Evolutionary conservation across 495 filamentous ascomycete species (phyloP).

Genomic region (Hypoxylon lienhwacheense): DNA sequence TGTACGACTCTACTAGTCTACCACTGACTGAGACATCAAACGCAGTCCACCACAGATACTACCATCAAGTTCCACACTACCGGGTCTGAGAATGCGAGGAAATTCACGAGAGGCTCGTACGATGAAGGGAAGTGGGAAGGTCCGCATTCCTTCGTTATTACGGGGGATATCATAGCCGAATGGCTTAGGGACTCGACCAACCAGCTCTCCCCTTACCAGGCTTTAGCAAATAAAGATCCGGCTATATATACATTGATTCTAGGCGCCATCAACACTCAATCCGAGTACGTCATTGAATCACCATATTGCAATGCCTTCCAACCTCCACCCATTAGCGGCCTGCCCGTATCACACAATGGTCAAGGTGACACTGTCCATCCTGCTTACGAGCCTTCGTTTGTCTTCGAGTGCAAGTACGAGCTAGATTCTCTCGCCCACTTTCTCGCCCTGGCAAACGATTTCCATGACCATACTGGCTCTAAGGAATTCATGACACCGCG

Average conservation of each 20-base stretch:
- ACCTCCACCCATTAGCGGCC: conserved; percentile 78
- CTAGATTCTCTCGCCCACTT: conserved; percentile 94
- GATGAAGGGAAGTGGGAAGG: conserved; percentile 73
- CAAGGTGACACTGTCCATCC: conserved; percentile 86
- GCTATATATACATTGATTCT: conserved; percentile 76
- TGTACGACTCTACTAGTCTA: conserved; percentile 5
- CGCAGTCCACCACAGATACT: conserved; percentile 81
- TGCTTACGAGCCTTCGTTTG: conserved; percentile 74
- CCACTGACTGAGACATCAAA: conserved; percentile 21
- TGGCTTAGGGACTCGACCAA: conserved; percentile 98
- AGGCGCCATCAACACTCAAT: conserved; percentile 95
- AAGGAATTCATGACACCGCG: conserved; percentile 73
- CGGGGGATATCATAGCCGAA: conserved; percentile 90
- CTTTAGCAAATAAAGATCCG: conserved; percentile 76
- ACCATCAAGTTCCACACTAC: conserved; percentile 68
- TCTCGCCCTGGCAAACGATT: conserved; percentile 81
- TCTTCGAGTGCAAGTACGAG: conserved; percentile 99
- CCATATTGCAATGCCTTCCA: conserved; percentile 99
- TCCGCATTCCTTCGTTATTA: conserved; percentile 91
- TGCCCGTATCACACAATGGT: conserved; percentile 68
- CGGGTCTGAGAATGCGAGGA: conserved; percentile 43
- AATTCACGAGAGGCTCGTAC: conserved; percentile 33
- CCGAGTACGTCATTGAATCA: conserved; percentile 88
- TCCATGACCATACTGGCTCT: conserved; percentile 76
- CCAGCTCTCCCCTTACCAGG: conserved; percentile 87